Evolutionary conservation across 2,329 filamentous ascomycete genomes (phyloP).

Genomic region (Scorias spongiosa): DNA sequence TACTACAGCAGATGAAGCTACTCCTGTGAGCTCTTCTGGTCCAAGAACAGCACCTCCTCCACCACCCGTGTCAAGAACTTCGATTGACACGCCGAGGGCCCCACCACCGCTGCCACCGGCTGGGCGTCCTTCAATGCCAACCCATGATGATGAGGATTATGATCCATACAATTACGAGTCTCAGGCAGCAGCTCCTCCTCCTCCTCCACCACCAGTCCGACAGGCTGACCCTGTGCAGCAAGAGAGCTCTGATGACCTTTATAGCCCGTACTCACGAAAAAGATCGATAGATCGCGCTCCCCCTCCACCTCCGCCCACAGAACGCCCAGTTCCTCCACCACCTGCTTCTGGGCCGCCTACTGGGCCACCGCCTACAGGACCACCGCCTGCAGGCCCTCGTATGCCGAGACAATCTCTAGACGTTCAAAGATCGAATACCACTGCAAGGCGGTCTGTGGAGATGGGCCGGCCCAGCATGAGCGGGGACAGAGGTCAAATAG

Average conservation of each 20-base stretch:
- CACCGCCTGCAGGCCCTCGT: constrained; percentile 13
- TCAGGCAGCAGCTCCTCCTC: constrained; percentile 18
- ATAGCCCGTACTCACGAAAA: constrained; percentile 27
- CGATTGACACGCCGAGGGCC: constrained; percentile 54
- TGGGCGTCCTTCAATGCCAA: constrained; percentile 22
- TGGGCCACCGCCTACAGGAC: constrained; percentile 17
- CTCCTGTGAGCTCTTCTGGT: constrained; percentile 29
- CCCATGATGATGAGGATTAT: constrained; percentile 45
- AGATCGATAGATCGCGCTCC: constrained; percentile 18
- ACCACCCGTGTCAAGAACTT: constrained; percentile 39
- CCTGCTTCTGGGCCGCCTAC: constrained; percentile 21
- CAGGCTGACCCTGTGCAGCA: constrained; percentile 16
- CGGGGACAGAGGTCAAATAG: constrained; percentile 69
- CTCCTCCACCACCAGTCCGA: constrained; percentile 14
- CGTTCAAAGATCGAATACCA: constrained; percentile 36
- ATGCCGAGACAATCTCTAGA: constrained; percentile 41
- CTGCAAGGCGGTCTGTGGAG: constrained; percentile 55
- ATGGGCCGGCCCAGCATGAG: constrained; percentile 50
- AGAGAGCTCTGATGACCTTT: constrained; percentile 31
- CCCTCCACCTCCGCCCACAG: constrained; percentile 18
- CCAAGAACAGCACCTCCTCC: constrained; percentile 40
- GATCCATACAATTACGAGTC: constrained; percentile 44
- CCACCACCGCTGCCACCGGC: constrained; percentile 50
- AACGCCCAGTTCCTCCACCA: constrained; percentile 32
- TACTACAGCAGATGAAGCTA: constrained; percentile 37